A percentile compares a stretch with the other conserved stretches of the same genome.
phyloP scores from a whole-genome alignment of 176 grass and related monocot genomes.

The Carex myosuroides region DNA sequence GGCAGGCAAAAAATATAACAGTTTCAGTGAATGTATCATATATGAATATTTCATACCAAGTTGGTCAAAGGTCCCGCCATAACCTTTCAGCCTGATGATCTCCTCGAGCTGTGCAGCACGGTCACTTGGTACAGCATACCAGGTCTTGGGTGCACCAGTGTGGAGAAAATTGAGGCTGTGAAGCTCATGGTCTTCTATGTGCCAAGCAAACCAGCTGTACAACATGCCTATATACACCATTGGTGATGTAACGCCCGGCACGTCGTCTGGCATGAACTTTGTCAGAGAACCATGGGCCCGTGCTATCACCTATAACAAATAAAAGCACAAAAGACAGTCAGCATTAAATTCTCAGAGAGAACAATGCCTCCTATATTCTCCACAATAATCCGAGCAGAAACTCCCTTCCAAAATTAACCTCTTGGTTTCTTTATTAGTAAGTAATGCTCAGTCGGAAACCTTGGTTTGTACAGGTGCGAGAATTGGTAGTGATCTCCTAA shows the following conservation, averaged over 20 bases:
- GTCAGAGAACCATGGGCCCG: slow-evolving; percentile 75
- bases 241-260: slow-evolving; percentile 83
- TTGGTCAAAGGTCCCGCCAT: slow-evolving; percentile 66
- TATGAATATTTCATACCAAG: slow-evolving; percentile 39
- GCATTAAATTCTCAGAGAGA: background rate
- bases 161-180: slow-evolving; percentile 95
- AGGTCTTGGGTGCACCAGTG: slow-evolving; percentile 70
- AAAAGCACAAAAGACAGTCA: background rate
- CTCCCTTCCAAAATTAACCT: background rate
- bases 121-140: slow-evolving; percentile 72
- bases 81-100: slow-evolving; percentile 68
- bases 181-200: slow-evolving; percentile 94
- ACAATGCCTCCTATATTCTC: background rate
- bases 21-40: background rate
- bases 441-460: background rate
- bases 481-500: background rate
- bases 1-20: background rate
- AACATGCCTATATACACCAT: slow-evolving; percentile 99
- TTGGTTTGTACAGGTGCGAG: background rate
- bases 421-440: background rate
- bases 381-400: background rate
- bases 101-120: slow-evolving; percentile 59
- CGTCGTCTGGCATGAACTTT: slow-evolving; percentile 93
- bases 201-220: slow-evolving; percentile 98
- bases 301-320: slow-evolving; percentile 38